Percentiles rank a stretch among this genome's conserved stretches.
phyloP scores from a whole-genome alignment of 441 rosid genomes.

The Croton laevigatus region DNA sequence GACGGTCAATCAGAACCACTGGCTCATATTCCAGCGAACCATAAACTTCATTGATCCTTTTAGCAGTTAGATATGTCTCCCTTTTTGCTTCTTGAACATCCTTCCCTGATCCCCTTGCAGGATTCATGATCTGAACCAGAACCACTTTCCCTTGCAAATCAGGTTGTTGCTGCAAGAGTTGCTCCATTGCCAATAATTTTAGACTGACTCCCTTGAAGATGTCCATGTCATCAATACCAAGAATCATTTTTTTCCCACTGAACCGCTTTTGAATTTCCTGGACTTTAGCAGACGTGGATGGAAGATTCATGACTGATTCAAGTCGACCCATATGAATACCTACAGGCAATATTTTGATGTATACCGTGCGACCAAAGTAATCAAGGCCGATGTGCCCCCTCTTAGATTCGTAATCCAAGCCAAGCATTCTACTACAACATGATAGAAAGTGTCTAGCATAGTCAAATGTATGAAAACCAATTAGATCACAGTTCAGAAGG shows the following conservation, averaged over 20 bases:
- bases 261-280: conserved; percentile 68
- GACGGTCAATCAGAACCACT: conserved; percentile 73
- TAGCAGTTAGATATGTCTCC: conserved; percentile 63
- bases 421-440: conserved; percentile 94
- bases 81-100: conserved; percentile 77
- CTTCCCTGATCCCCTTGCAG: conserved; percentile 86
- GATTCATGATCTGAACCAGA: conserved; percentile 82
- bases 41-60: conserved; percentile 67
- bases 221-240: conserved; percentile 92
- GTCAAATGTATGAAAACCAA: conserved; percentile 92
- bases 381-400: conserved; percentile 91
- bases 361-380: conserved; percentile 88
- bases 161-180: conserved; percentile 60
- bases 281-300: conserved; percentile 58
- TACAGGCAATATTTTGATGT: conserved; percentile 74
- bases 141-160: conserved; percentile 63
- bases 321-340: conserved; percentile 92
- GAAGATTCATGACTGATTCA: conserved; percentile 72
- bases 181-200: conserved; percentile 72
- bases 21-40: conserved; percentile 68
- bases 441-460: conserved; percentile 92
- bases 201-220: conserved; percentile 89
- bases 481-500: conserved; percentile 74
- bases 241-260: conserved; percentile 57
- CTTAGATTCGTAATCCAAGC: conserved; percentile 86